phyloP scores from a whole-genome alignment of 371 early-diverging fungal species.

The Mortierella sp. region DNA sequence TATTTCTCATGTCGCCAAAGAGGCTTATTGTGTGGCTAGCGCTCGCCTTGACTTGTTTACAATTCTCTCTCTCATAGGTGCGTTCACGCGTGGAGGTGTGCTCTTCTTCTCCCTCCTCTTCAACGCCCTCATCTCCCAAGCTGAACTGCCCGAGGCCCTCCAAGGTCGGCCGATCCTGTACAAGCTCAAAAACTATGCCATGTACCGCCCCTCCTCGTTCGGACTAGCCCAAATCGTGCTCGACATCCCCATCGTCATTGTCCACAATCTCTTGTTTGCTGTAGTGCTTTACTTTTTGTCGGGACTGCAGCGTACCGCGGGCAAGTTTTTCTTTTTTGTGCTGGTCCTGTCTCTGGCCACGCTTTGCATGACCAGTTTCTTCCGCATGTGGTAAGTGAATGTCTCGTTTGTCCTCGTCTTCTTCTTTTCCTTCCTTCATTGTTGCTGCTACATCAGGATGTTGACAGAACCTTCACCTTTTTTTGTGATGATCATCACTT shows the following conservation, averaged over 20 bases:
- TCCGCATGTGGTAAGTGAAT: slow-evolving; percentile 57
- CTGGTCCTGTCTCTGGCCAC: slow-evolving; percentile 62
- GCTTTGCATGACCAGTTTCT: slow-evolving; percentile 69
- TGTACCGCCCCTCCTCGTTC: slow-evolving; percentile 73
- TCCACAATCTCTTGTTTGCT: slow-evolving; percentile 65
- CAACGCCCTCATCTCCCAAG: slow-evolving; percentile 66
- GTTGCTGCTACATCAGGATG: not conserved
- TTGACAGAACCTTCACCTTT: slow-evolving; percentile 18
- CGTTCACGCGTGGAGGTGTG: slow-evolving; percentile 82
- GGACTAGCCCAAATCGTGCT: slow-evolving; percentile 65
- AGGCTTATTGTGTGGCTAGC: slow-evolving; percentile 64
- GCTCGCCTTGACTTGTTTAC: too few relatives aligned
- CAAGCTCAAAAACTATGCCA: slow-evolving; percentile 72
- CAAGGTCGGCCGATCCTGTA: slow-evolving; percentile 71
- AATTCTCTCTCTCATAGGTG: slow-evolving; percentile 77
- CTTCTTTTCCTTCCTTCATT: slow-evolving; percentile 15
- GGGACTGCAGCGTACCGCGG: slow-evolving; percentile 64
- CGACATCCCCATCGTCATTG: slow-evolving; percentile 62
- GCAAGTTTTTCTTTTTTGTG: slow-evolving; percentile 67
- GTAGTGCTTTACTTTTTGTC: slow-evolving; percentile 74
- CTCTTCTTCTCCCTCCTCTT: slow-evolving; percentile 66
- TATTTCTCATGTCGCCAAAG: not conserved
- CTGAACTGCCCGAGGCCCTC: slow-evolving; percentile 65
- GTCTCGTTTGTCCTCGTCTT: slow-evolving; percentile 29
- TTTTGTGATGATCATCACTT: slow-evolving; percentile 14